phyloP scores from a whole-genome alignment of 2,329 filamentous ascomycete species.

The Leptodontidium sp. region DNA sequence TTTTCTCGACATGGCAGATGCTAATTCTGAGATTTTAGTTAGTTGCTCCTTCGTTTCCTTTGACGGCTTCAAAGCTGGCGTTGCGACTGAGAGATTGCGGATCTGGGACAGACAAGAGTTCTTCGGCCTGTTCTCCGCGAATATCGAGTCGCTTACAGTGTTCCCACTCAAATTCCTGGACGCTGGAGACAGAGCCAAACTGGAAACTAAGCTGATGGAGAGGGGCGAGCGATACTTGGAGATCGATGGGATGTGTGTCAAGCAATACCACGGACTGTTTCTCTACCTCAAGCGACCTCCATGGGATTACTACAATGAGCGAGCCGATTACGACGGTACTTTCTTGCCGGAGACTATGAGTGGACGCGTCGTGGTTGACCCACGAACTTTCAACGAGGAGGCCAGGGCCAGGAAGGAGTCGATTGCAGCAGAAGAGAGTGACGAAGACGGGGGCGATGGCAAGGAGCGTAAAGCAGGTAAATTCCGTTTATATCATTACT shows the following conservation, averaged over 20 bases:
- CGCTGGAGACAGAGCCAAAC: not conserved
- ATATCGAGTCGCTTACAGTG: slow-evolving; percentile 21
- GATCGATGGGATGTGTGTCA: slow-evolving; percentile 27
- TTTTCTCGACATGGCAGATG: not conserved
- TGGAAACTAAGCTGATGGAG: slow-evolving; percentile 20
- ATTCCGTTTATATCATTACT: not conserved
- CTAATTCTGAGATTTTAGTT: not conserved
- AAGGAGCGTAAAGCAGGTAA: slow-evolving; percentile 5
- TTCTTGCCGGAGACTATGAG: slow-evolving; percentile 34
- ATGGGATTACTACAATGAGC: slow-evolving; percentile 32
- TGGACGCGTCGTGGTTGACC: slow-evolving; percentile 31
- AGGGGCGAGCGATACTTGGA: slow-evolving; percentile 29
- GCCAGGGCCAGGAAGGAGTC: slow-evolving; percentile 25
- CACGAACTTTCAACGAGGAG: slow-evolving; percentile 34
- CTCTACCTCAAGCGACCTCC: slow-evolving; percentile 30
- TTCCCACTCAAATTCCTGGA: slow-evolving; percentile 28
- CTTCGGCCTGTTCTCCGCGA: slow-evolving; percentile 23
- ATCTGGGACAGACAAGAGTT: slow-evolving; percentile 32
- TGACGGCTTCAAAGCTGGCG: slow-evolving; percentile 26
- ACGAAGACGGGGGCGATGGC: slow-evolving; percentile 9
- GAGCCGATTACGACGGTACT: slow-evolving; percentile 25
- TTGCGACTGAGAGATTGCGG: slow-evolving; percentile 24
- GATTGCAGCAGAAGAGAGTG: slow-evolving; percentile 17
- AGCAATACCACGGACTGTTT: slow-evolving; percentile 31
- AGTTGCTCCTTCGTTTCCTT: slow-evolving; percentile 26